phyloP scores from a whole-genome alignment of 305 asterid genomes.

The Solanum hybrid region DNA sequence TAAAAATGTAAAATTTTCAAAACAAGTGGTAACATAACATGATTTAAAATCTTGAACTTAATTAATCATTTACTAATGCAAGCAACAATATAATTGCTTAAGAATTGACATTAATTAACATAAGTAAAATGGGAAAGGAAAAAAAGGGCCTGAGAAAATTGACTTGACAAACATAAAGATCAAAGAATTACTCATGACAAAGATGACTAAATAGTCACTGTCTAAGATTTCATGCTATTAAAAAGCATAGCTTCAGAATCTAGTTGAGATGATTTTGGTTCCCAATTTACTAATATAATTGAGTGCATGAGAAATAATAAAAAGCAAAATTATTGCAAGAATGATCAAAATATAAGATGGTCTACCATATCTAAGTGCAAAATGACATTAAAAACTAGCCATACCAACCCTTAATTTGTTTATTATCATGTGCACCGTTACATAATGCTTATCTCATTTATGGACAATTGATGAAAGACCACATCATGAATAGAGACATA shows the following conservation, averaged over 20 bases:
- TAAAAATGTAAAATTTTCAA: not conserved
- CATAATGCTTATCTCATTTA: conserved; percentile 28
- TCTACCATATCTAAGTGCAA: conserved; percentile 13
- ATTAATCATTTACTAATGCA: not conserved
- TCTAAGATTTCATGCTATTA: conserved; percentile 41
- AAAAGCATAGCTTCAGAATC: conserved; percentile 69
- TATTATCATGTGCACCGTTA: conserved; percentile 14
- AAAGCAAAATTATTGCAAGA: conserved; percentile 5
- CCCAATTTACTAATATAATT: conserved; percentile 9
- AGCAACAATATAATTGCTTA: not conserved
- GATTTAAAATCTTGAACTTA: not conserved
- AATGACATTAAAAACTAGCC: not conserved
- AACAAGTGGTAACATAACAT: not conserved
- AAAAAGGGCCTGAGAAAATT: conserved; percentile 23
- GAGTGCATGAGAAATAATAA: conserved; percentile 4
- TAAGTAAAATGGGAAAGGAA: not conserved
- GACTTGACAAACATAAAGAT: conserved; percentile 32
- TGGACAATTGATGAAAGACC: conserved; percentile 21
- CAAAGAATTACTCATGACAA: conserved; percentile 45
- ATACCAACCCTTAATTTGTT: not conserved
- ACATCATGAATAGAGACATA: conserved; percentile 47
- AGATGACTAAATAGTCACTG: conserved; percentile 38
- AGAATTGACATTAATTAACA: not conserved
- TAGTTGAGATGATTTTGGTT: conserved; percentile 45
- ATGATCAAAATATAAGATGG: conserved; percentile 6